phyloP scores from a whole-genome alignment of 2,329 filamentous ascomycete species.

The Aspergillus clavatus region DNA sequence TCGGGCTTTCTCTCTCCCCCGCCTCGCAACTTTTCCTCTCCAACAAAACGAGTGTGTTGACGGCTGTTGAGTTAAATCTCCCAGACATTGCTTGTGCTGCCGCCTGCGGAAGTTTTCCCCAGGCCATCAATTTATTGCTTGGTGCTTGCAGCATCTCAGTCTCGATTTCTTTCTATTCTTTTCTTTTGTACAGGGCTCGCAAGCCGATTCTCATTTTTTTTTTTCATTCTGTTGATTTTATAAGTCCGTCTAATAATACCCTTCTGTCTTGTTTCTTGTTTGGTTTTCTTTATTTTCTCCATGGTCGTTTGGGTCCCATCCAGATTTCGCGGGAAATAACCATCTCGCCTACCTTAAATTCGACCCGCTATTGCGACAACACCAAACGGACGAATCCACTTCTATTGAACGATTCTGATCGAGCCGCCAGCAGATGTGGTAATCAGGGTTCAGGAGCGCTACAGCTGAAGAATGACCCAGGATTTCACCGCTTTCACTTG shows the following conservation, averaged over 20 bases:
- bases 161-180: neutral
- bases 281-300: neutral
- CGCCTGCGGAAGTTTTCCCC: neutral
- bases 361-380: no score
- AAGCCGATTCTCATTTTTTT: neutral
- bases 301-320: conserved; percentile 5
- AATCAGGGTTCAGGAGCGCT: neutral
- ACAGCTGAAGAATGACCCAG: conserved; percentile 10
- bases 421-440: neutral
- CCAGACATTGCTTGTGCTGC: neutral
- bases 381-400: no score
- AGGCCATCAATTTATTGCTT: no score
- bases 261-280: neutral
- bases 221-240: neutral
- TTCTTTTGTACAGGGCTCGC: neutral
- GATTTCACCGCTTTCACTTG: conserved; percentile 4
- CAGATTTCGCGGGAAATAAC: neutral
- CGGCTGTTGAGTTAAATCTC: no score
- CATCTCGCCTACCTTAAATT: no score
- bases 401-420: neutral
- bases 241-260: no score
- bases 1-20: neutral
- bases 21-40: neutral
- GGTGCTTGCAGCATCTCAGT: no score
- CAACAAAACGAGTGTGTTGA: no score